Evolutionary conservation across 2,329 filamentous ascomycete genomes (phyloP).

Genomic region (Cladosporium colombiae): DNA sequence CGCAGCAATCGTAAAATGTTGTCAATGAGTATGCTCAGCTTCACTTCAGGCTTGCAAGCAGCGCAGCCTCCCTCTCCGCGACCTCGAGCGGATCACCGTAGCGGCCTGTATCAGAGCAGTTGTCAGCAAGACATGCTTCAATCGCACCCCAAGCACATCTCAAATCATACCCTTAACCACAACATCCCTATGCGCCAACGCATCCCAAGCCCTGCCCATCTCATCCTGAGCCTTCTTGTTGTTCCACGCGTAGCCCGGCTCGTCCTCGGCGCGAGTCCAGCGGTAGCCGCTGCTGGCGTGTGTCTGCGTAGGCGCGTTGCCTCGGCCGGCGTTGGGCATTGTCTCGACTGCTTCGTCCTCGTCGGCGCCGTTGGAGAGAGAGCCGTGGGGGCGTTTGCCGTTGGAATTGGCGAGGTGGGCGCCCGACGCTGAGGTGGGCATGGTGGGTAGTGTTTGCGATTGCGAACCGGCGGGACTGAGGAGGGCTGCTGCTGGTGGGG

Average conservation of each 20-base stretch:
- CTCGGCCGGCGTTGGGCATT: slow-evolving; percentile 27
- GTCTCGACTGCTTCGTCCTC: slow-evolving; percentile 29
- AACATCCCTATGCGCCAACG: slow-evolving; percentile 52
- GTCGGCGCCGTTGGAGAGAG: slow-evolving; percentile 36
- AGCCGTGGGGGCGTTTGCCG: slow-evolving; percentile 40
- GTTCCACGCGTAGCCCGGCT: slow-evolving; percentile 55
- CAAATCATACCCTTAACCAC: slow-evolving; percentile 35
- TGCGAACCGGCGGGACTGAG: slow-evolving; percentile 55
- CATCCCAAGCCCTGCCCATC: slow-evolving; percentile 51
- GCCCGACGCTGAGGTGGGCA: slow-evolving; percentile 28
- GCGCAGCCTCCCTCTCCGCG: slow-evolving; percentile 36
- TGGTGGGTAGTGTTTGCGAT: slow-evolving; percentile 43
- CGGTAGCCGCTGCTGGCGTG: slow-evolving; percentile 35
- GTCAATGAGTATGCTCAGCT: neutral
- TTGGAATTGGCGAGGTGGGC: slow-evolving; percentile 36
- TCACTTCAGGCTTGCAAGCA: slow-evolving; percentile 8
- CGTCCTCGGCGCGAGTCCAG: slow-evolving; percentile 41
- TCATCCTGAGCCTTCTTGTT: slow-evolving; percentile 61
- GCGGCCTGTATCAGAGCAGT: slow-evolving; percentile 26
- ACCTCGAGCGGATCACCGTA: slow-evolving; percentile 40
- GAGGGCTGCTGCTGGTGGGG: slow-evolving; percentile 29
- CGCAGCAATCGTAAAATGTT: slow-evolving; percentile 8
- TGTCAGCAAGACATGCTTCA: slow-evolving; percentile 16
- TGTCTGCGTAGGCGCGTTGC: slow-evolving; percentile 28
- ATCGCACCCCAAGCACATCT: neutral